Evolutionary conservation across 257 asterid genomes (phyloP).

Genomic region (Fraxinus americana): DNA sequence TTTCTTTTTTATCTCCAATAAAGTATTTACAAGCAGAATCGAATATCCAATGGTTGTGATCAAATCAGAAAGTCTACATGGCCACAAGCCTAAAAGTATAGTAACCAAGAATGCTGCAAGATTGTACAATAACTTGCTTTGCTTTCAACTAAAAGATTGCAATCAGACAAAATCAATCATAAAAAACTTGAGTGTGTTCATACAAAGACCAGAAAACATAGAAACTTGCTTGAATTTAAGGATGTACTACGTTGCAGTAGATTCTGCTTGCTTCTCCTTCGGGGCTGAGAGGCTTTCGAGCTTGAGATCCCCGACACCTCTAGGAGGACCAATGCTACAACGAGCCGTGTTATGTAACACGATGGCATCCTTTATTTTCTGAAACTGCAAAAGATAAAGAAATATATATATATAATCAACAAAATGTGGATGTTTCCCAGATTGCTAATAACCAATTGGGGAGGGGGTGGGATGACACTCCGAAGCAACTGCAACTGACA

Average conservation of each 20-base stretch:
- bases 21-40: no score
- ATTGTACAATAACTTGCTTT: not conserved
- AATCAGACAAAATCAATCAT: constrained; percentile 28
- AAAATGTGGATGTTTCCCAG: not conserved
- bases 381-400: constrained; percentile 51
- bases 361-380: constrained; percentile 88
- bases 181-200: constrained; percentile 12
- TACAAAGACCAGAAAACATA: not conserved
- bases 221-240: constrained; percentile 3
- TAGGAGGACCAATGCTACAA: constrained; percentile 91
- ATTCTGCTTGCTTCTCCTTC: constrained; percentile 46
- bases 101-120: constrained; percentile 12
- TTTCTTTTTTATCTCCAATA: no score
- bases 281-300: constrained; percentile 50
- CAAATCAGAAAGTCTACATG: not conserved
- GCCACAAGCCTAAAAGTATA: not conserved
- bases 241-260: constrained; percentile 39
- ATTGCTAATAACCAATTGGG: not conserved
- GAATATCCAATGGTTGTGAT: not conserved
- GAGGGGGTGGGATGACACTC: not conserved
- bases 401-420: not conserved
- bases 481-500: no score
- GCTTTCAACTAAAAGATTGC: constrained; percentile 17
- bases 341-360: constrained; percentile 74
- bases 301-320: constrained; percentile 67